Conservation (phyloP, 192 early-diverging fungal species). For the Coemansia sp. region DNA sequence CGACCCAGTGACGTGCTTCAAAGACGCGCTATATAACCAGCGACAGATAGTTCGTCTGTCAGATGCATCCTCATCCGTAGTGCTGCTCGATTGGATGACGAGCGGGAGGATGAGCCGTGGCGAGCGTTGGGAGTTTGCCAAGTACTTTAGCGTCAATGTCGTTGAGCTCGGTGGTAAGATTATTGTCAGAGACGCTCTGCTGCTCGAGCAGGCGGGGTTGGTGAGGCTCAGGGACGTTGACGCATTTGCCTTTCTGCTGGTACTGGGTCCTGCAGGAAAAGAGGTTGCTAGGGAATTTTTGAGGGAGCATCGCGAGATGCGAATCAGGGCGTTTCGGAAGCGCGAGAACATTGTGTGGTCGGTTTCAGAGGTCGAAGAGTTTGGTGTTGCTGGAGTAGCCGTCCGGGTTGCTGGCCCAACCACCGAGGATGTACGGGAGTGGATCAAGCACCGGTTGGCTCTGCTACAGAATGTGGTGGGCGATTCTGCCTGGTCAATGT, state of each 20-base stretch:
- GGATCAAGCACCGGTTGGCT: slow-evolving; percentile 26
- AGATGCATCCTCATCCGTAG: slow-evolving; percentile 53
- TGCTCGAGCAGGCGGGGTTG: slow-evolving; percentile 10
- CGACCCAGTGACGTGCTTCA: slow-evolving; percentile 78
- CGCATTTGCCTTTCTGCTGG: slow-evolving; percentile 37
- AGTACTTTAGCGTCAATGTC: slow-evolving; percentile 56
- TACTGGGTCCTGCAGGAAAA: slow-evolving; percentile 23
- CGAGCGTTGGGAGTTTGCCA: slow-evolving; percentile 70
- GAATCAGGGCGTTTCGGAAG: slow-evolving; percentile 29
- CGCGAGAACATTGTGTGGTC: slow-evolving; percentile 31
- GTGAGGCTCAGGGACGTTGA: slow-evolving; percentile 6
- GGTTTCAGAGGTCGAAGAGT: slow-evolving; percentile 32
- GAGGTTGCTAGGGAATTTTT: slow-evolving; percentile 15
- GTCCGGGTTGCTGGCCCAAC: slow-evolving; percentile 29
- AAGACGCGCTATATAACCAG: slow-evolving; percentile 61
- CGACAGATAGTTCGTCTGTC: slow-evolving; percentile 56
- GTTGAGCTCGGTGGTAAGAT: slow-evolving; percentile 2
- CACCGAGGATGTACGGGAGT: slow-evolving; percentile 29
- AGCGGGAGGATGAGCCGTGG: slow-evolving; percentile 70
- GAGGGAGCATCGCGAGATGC: slow-evolving; percentile 12
- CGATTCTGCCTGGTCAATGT: slow-evolving; percentile 50
- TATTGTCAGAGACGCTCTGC: slow-evolving; percentile 33
- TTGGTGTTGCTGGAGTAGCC: slow-evolving; percentile 27
- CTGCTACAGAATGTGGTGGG: slow-evolving; percentile 20
- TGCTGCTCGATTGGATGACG: slow-evolving; percentile 84